Conservation (phyloP, 1,284 basidiomycete species). For the Inonotus obliquus region DNA sequence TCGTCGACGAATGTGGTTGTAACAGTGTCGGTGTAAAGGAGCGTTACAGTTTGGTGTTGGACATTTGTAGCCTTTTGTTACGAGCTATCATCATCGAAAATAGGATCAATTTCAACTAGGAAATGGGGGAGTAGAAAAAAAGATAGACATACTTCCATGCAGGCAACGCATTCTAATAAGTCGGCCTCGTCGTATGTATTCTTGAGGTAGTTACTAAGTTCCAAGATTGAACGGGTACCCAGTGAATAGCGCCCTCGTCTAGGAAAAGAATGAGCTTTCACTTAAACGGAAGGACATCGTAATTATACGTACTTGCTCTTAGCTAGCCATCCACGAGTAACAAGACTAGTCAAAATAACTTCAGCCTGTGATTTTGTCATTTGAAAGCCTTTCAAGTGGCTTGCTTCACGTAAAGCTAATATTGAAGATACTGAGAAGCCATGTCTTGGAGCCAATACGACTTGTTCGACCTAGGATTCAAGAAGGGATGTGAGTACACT, state of each 20-base stretch:
- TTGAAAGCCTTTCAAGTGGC: constrained; percentile 47
- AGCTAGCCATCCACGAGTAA: constrained; percentile 74
- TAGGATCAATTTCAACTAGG: not conserved
- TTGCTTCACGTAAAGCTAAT: constrained; percentile 69
- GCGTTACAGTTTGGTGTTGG: constrained; percentile 57
- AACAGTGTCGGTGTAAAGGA: constrained; percentile 67
- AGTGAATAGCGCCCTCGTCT: constrained; percentile 75
- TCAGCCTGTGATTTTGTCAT: constrained; percentile 78
- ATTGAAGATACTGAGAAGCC: constrained; percentile 73
- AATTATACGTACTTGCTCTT: constrained; percentile 60
- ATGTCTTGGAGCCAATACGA: constrained; percentile 74
- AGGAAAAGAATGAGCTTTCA: constrained; percentile 5
- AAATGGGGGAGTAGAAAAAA: not conserved
- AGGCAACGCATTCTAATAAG: constrained; percentile 69
- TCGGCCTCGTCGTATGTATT: constrained; percentile 65
- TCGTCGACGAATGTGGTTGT: constrained; percentile 37
- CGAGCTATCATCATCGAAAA: constrained; percentile 38
- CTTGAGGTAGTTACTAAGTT: constrained; percentile 72
- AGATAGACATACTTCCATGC: constrained; percentile 52
- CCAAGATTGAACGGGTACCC: constrained; percentile 68
- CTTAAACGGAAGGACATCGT: not conserved
- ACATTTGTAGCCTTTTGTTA: constrained; percentile 68
- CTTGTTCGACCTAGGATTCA: constrained; percentile 71
- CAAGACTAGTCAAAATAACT: constrained; percentile 69
- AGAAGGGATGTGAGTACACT: not conserved